Base-by-base conservation (phyloP, 805 yeast genomes). In the Saturnispora besseyi region DNA sequence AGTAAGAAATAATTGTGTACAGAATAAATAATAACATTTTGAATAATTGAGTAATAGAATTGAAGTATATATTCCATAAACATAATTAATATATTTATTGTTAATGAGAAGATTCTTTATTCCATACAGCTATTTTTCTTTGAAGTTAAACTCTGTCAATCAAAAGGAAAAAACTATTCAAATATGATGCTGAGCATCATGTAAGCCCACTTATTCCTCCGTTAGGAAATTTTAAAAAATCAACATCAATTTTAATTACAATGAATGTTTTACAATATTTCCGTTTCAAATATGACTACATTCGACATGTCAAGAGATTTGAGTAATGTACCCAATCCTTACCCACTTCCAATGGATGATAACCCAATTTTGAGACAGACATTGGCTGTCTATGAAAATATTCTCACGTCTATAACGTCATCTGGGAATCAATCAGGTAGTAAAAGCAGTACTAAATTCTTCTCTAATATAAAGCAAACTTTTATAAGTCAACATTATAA, bases 321-420 rank as follows among this genome's bases (percentile, higher is more conserved):
- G 22, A n/a, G n/a, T 9, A n/a, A 28, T 13, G 44, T 15, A 41
- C 29, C 21, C 36, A 57, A 57, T 38, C 65, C 65, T 12, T 64
- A 58, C 36, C 64, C 63, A 1, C 50, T 64, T 10, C 57, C 65
- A 0, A 50, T 62, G 65, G 57, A 69, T 52, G 72, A 73, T 62
- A 76, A 69, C 5, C 70, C 71, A 1, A 51, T 56, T 5, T 64
- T 66, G 38, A 53, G 71, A 47, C 63, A 59, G 22, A 52, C 65
- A 1, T 37, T 67, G 12, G 47, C 49, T 13, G 58, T 57, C 18
- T 65, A 58, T 40, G 71, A 67, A 48, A 42, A 36, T 18, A 45
- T 11, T 55, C 30, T 54, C 41, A 60, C 61, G 2, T 56, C 62
- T 5, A 53, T 55, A 30, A 32, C n/a, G 61, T 33, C 57, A 53